Conservation (phyloP, 1,284 basidiomycete genomes). For the Boletus albobrunnescens region DNA sequence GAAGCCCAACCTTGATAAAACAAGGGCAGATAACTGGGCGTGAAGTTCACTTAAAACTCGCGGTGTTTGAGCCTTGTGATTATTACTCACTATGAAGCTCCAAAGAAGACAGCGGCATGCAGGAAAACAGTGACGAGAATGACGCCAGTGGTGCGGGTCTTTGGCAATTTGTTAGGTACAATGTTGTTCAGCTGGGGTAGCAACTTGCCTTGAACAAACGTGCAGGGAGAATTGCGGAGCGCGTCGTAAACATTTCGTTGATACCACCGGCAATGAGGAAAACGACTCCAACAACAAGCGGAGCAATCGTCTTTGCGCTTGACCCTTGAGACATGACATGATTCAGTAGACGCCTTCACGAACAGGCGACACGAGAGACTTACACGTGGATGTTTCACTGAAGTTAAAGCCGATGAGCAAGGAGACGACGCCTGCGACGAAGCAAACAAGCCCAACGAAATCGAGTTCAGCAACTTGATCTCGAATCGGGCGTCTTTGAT, state of each 20-base stretch:
- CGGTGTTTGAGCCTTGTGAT: not conserved
- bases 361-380: conserved; percentile 20
- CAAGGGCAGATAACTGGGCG: conserved; percentile 62
- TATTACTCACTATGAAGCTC: conserved; percentile 29
- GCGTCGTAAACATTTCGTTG: conserved; percentile 69
- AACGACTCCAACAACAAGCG: conserved; percentile 62
- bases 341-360: not conserved
- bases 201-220: conserved; percentile 64
- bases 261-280: conserved; percentile 54
- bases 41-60: conserved; percentile 5
- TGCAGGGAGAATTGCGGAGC: conserved; percentile 78
- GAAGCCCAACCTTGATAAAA: conserved; percentile 57
- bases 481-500: conserved; percentile 53
- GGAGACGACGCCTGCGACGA: conserved; percentile 71
- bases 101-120: conserved; percentile 69
- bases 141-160: conserved; percentile 35
- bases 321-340: conserved; percentile 25
- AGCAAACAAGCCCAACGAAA: conserved; percentile 66
- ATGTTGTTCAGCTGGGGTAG: not conserved
- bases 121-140: conserved; percentile 61
- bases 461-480: conserved; percentile 72
- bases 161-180: conserved; percentile 29
- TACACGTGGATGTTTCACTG: conserved; percentile 58
- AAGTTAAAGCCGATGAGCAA: conserved; percentile 80
- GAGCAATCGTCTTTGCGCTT: conserved; percentile 58